Conservation (phyloP, 768 basidiomycete genomes). For the Tephrocybe sp. region DNA sequence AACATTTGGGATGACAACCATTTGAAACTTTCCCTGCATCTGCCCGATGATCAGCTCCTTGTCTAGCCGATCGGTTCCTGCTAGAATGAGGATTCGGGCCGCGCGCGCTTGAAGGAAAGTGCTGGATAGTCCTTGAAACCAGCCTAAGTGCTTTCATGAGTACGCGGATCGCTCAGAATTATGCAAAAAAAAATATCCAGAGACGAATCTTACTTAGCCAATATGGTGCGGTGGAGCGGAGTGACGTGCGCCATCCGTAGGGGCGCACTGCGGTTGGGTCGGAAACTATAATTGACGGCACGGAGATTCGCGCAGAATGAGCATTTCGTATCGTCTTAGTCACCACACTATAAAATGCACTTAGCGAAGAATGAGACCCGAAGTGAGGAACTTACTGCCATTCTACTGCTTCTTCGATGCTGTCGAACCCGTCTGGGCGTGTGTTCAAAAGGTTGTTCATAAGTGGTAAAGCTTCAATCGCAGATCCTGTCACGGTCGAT, state of each 20-base stretch:
- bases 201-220: slow-evolving; percentile 75
- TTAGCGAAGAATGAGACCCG: slow-evolving; percentile 4
- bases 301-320: slow-evolving; percentile 83
- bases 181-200: slow-evolving; percentile 11
- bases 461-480: slow-evolving; percentile 88
- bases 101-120: slow-evolving; percentile 76
- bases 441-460: slow-evolving; percentile 89
- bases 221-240: slow-evolving; percentile 82
- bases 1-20: slow-evolving; percentile 81
- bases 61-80: slow-evolving; percentile 92
- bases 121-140: slow-evolving; percentile 85
- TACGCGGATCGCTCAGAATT: neutral
- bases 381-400: slow-evolving; percentile 79
- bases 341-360: slow-evolving; percentile 49
- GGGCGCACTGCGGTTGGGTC: slow-evolving; percentile 37
- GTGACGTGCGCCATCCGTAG: slow-evolving; percentile 82
- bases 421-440: slow-evolving; percentile 84
- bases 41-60: slow-evolving; percentile 94
- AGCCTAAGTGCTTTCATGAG: slow-evolving; percentile 50
- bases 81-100: slow-evolving; percentile 86
- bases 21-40: slow-evolving; percentile 96
- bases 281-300: slow-evolving; percentile 74
- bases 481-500: slow-evolving; percentile 62
- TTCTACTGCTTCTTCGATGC: slow-evolving; percentile 81
- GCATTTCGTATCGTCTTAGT: slow-evolving; percentile 83